phyloP scores from a whole-genome alignment of 2,329 filamentous ascomycete species.

The Diaporthe helianthi region DNA sequence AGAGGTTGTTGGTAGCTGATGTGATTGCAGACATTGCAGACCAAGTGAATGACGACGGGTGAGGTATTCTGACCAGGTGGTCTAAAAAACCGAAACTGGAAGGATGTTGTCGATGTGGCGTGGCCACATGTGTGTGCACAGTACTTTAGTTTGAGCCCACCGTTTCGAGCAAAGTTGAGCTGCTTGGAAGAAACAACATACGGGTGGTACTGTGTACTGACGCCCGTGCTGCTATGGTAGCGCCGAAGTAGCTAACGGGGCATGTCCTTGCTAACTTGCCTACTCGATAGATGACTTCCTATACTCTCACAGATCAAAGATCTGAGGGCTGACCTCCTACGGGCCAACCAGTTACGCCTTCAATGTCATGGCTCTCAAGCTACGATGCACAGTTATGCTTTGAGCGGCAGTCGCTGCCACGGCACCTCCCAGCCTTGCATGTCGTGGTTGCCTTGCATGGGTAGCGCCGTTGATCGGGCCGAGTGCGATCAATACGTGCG shows the following conservation, averaged over 20 bases:
- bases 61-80: neutral
- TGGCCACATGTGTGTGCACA: too few relatives aligned
- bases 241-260: neutral
- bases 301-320: too few relatives aligned
- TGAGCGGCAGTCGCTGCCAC: neutral
- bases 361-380: neutral
- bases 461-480: neutral
- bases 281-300: too few relatives aligned
- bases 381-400: too few relatives aligned
- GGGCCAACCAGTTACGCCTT: neutral
- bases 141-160: neutral
- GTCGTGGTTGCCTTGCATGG: neutral
- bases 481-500: too few relatives aligned
- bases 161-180: neutral
- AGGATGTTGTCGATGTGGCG: neutral
- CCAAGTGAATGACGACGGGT: neutral
- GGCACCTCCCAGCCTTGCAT: neutral
- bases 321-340: too few relatives aligned
- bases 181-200: neutral
- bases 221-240: neutral
- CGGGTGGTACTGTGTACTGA: too few relatives aligned
- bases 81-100: neutral
- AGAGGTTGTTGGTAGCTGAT: neutral
- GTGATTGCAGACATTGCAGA: neutral
- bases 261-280: neutral